Percentiles rank a stretch among this genome's conserved stretches.
phyloP scores from a whole-genome alignment of 208 protist species.

The Trypanosoma melophagium region DNA sequence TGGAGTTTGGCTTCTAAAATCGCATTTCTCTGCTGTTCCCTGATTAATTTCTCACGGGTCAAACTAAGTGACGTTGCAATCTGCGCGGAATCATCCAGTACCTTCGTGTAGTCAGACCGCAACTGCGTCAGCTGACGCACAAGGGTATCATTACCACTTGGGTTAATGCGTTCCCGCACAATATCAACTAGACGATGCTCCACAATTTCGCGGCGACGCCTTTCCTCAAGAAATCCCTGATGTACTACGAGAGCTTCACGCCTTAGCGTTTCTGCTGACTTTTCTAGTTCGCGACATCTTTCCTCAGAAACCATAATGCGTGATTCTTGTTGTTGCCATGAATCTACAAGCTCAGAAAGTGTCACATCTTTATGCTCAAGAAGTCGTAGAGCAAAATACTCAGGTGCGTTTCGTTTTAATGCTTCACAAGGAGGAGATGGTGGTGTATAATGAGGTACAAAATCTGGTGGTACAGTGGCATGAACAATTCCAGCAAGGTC shows the following conservation, averaged over 20 bases:
- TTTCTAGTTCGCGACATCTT: constrained; percentile 39
- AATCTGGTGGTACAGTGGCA: constrained; percentile 36
- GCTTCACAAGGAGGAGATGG: constrained; percentile 18
- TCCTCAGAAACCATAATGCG: constrained; percentile 43
- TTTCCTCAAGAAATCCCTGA: constrained; percentile 69
- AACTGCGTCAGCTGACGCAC: constrained; percentile 56
- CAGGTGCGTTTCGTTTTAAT: constrained; percentile 39
- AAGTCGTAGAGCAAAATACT: constrained; percentile 75
- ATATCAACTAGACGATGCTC: constrained; percentile 79
- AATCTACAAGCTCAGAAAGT: constrained; percentile 75
- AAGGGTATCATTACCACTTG: constrained; percentile 32
- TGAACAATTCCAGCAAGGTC: constrained; percentile 59
- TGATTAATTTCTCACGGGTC: constrained; percentile 43
- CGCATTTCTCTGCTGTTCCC: constrained; percentile 22
- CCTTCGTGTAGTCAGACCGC: constrained; percentile 56
- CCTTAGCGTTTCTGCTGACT: constrained; percentile 37
- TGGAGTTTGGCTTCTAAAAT: constrained; percentile 31
- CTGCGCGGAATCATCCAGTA: constrained; percentile 75
- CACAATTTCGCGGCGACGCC: constrained; percentile 64
- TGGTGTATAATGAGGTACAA: constrained; percentile 21
- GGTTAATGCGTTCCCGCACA: constrained; percentile 61
- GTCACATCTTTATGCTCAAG: constrained; percentile 76
- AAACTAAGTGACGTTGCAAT: constrained; percentile 61
- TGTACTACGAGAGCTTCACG: constrained; percentile 69
- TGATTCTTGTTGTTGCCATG: constrained; percentile 63